Evolutionary conservation across 2,329 filamentous ascomycete genomes (phyloP).

Genomic region (Pseudonectria foliicola): DNA sequence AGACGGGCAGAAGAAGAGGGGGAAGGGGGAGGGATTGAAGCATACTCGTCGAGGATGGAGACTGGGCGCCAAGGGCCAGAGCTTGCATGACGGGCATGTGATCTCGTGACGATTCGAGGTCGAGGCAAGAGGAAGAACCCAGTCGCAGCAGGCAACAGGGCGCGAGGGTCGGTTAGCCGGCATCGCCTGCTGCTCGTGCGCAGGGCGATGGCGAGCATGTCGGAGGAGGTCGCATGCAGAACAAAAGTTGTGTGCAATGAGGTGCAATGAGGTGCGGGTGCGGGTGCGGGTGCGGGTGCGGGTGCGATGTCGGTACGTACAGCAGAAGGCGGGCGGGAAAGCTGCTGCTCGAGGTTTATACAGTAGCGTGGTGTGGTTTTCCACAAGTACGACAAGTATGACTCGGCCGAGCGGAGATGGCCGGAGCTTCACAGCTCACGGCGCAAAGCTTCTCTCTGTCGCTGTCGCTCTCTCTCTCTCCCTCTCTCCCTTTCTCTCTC

Average conservation of each 20-base stretch:
- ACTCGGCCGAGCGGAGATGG: too few species aligned
- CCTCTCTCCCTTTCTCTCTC: too few species aligned
- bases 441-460: too few species aligned
- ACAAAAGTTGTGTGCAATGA: too few species aligned
- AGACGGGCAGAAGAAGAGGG: slow-evolving; percentile 2
- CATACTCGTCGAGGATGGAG: slow-evolving; percentile 58
- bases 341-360: not conserved
- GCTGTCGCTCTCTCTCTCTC: too few species aligned
- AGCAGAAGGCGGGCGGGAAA: too few species aligned
- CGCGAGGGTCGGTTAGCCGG: slow-evolving; percentile 21
- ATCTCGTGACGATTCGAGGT: slow-evolving; percentile 4
- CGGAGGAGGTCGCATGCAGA: slow-evolving; percentile 31
- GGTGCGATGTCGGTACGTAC: not conserved
- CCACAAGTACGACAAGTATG: too few species aligned
- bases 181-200: slow-evolving; percentile 37
- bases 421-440: too few species aligned
- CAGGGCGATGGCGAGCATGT: slow-evolving; percentile 40
- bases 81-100: slow-evolving; percentile 15
- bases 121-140: not conserved
- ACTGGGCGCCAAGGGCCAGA: slow-evolving; percentile 53
- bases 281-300: too few species aligned
- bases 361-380: not conserved
- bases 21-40: too few species aligned
- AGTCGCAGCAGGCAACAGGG: slow-evolving; percentile 5
- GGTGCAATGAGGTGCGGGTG: too few species aligned